Conservation (phyloP, 2,329 filamentous ascomycete species). For the Pleurostoma richardsiae region DNA sequence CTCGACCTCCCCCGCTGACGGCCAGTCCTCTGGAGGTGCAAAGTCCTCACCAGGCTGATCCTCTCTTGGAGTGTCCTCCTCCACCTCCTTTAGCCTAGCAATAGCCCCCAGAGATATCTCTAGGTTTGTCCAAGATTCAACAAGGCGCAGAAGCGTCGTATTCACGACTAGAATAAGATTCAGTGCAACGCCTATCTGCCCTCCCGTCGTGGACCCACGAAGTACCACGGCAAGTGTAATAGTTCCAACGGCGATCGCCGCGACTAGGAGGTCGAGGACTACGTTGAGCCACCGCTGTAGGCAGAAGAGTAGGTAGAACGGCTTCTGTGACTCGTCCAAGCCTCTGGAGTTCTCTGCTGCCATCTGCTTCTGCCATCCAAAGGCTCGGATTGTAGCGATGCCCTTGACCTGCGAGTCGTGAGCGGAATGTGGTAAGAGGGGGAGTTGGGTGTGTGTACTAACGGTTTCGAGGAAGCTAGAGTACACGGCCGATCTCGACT, state of each 20-base stretch:
- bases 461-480: constrained; percentile 33
- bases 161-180: constrained; percentile 28
- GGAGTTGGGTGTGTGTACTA: not conserved
- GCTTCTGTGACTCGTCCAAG: constrained; percentile 40
- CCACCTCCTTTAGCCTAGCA: constrained; percentile 21
- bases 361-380: constrained; percentile 32
- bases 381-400: constrained; percentile 40
- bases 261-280: constrained; percentile 43
- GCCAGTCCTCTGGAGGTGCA: constrained; percentile 17
- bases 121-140: constrained; percentile 24
- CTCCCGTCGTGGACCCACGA: constrained; percentile 15
- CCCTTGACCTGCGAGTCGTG: constrained; percentile 24
- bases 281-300: constrained; percentile 49
- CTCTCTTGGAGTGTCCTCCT: constrained; percentile 15
- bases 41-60: constrained; percentile 1
- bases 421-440: constrained; percentile 6
- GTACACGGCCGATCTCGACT: constrained; percentile 43
- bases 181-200: constrained; percentile 26
- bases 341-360: constrained; percentile 12
- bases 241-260: constrained; percentile 33
- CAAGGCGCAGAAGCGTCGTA: constrained; percentile 24
- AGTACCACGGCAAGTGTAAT: constrained; percentile 19
- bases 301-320: constrained; percentile 42
- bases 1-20: constrained; percentile 16
- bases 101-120: constrained; percentile 29